Evolutionary conservation across 495 filamentous ascomycete genomes (phyloP).

Genomic region (Podospora australis): DNA sequence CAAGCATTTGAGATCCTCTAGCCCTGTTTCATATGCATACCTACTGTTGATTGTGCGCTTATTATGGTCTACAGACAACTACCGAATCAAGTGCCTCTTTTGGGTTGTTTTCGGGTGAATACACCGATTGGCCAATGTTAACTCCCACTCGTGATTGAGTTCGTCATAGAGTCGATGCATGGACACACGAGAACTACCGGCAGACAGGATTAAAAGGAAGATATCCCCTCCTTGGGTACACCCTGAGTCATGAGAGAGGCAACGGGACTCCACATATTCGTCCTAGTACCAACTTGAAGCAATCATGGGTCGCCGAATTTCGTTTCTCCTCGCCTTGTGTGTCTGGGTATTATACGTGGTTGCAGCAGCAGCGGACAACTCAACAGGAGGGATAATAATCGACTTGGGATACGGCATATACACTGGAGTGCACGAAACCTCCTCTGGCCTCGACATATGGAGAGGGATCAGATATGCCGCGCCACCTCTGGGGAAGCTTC

Average conservation of each 20-base stretch:
- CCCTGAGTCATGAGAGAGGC: too few relatives aligned
- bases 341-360: too few relatives aligned
- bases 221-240: too few relatives aligned
- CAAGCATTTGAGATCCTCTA: too few relatives aligned
- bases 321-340: too few relatives aligned
- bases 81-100: neutral
- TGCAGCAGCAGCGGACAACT: too few relatives aligned
- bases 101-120: neutral
- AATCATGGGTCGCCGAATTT: too few relatives aligned
- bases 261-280: too few relatives aligned
- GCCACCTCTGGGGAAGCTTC: slow-evolving; percentile 22
- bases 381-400: neutral
- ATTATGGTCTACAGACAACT: neutral
- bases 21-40: too few relatives aligned
- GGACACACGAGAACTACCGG: too few relatives aligned
- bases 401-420: slow-evolving; percentile 8
- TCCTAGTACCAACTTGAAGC: too few relatives aligned
- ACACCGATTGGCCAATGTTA: neutral
- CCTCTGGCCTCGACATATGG: slow-evolving; percentile 7
- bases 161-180: neutral
- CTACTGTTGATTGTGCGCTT: neutral
- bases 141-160: neutral
- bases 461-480: slow-evolving; percentile 34
- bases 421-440: slow-evolving; percentile 1
- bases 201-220: too few relatives aligned